These are phyloP conservation scores for Gymnopilus dilepis DNA, from an alignment of 768 basidiomycete species.

Conservation along the genomic window DNA sequence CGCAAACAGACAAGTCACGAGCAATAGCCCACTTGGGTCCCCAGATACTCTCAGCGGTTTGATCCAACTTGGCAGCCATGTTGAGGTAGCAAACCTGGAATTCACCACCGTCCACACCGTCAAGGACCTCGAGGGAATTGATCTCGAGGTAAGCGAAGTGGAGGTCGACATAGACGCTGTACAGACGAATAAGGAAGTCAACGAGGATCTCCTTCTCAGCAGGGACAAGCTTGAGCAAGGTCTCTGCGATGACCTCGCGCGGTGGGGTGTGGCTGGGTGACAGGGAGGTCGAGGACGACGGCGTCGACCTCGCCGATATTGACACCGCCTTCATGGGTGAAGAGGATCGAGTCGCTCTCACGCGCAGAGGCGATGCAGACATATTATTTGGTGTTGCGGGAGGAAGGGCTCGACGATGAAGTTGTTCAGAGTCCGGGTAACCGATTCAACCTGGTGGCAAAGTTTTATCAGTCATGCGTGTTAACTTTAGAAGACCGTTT, in stretches of 20 bases:
- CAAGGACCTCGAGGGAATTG: constrained; percentile 96
- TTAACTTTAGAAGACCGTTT: constrained; percentile 22
- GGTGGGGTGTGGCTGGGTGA: constrained; percentile 77
- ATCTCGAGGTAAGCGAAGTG: constrained; percentile 99
- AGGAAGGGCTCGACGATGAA: constrained; percentile 99
- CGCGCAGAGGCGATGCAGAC: constrained; percentile 97
- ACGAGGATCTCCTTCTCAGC: constrained; percentile 85
- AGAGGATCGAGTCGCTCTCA: constrained; percentile 95
- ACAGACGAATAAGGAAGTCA: constrained; percentile 94
- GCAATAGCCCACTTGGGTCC: constrained; percentile 99
- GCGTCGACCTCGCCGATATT: constrained; percentile 98
- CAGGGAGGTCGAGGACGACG: constrained; percentile 86
- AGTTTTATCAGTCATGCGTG: constrained; percentile 29
- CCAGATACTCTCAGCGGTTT: constrained; percentile 97
- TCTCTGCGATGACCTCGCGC: constrained; percentile 74
- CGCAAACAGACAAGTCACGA: constrained; percentile 83
- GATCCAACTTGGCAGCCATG: constrained; percentile 99
- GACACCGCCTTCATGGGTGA: constrained; percentile 98
- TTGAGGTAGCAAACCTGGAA: constrained; percentile 94
- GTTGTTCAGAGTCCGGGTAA: constrained; percentile 93
- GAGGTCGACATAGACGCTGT: constrained; percentile 97
- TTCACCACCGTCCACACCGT: constrained; percentile 69
- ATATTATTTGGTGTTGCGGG: constrained; percentile 96
- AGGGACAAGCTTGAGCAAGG: constrained; percentile 86
- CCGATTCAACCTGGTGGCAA: constrained; percentile 81